phyloP scores from a whole-genome alignment of 2,329 filamentous ascomycete species.

The Microsporum canis region DNA sequence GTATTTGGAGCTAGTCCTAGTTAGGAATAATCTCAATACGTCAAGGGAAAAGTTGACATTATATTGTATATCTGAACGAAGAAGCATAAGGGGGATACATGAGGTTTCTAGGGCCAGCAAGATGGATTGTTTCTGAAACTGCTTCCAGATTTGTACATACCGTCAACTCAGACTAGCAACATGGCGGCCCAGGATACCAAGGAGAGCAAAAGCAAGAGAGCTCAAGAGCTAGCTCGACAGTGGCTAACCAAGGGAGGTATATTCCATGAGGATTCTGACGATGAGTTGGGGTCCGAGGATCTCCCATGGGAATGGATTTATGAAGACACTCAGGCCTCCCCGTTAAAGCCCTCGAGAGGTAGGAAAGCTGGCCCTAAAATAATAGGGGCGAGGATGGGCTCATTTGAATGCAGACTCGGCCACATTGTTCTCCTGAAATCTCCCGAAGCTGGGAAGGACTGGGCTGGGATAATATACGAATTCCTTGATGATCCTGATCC shows the following conservation, averaged over 20 bases:
- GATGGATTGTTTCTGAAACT: not conserved
- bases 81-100: not conserved
- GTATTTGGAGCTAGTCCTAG: not conserved
- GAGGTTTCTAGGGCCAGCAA: not conserved
- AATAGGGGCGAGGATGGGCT: constrained; percentile 69
- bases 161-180: not conserved
- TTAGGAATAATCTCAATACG: constrained; percentile 1
- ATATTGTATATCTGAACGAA: not conserved
- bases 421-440: constrained; percentile 81
- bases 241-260: constrained; percentile 52
- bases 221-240: constrained; percentile 32
- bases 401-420: constrained; percentile 67
- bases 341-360: constrained; percentile 7
- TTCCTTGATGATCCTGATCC: constrained; percentile 66
- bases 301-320: constrained; percentile 74
- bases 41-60: not conserved
- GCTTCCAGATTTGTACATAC: not conserved
- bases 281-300: constrained; percentile 67
- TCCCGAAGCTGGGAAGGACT: constrained; percentile 74
- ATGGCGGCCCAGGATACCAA: constrained; percentile 2
- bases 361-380: constrained; percentile 41
- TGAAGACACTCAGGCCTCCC: constrained; percentile 19
- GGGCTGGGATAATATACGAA: constrained; percentile 79
- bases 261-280: constrained; percentile 69
- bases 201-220: constrained; percentile 7